Evolutionary conservation across 1,284 basidiomycete species (phyloP).

Genomic region (Bondarzewia mesenterica): DNA sequence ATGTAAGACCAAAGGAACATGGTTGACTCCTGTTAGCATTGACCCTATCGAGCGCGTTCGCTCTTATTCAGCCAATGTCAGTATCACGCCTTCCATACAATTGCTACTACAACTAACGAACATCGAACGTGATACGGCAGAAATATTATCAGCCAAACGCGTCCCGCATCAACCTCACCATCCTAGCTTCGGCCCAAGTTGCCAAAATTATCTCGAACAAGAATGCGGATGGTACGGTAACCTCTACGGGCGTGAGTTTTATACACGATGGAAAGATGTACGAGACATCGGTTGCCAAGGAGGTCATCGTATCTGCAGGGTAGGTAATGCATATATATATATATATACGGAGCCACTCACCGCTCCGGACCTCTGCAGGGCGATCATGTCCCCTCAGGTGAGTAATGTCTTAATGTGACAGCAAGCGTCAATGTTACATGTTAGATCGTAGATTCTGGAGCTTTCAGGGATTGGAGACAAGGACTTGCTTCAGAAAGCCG

Average conservation of each 20-base stretch:
- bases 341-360: no score
- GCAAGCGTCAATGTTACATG: no score
- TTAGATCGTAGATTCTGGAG: no score
- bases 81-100: background rate
- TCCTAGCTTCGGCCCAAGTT: constrained; percentile 15
- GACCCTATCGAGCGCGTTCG: background rate
- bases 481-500: no score
- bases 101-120: background rate
- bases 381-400: no score
- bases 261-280: constrained; percentile 14
- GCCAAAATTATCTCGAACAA: constrained; percentile 10
- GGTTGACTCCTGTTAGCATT: constrained; percentile 2
- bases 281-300: constrained; percentile 16
- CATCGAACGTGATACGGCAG: constrained; percentile 7
- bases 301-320: constrained; percentile 36
- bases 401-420: no score
- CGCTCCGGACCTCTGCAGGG: no score
- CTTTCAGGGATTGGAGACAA: no score
- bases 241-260: constrained; percentile 22
- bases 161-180: constrained; percentile 15
- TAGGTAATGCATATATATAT: constrained; percentile 9
- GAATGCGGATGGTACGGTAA: background rate
- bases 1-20: constrained; percentile 2
- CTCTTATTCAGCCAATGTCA: constrained; percentile 1
- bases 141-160: constrained; percentile 15